These are phyloP conservation scores for Boehmeria nivea DNA, from an alignment of 306 rosid genomes.

Conservation along the genomic window DNA sequence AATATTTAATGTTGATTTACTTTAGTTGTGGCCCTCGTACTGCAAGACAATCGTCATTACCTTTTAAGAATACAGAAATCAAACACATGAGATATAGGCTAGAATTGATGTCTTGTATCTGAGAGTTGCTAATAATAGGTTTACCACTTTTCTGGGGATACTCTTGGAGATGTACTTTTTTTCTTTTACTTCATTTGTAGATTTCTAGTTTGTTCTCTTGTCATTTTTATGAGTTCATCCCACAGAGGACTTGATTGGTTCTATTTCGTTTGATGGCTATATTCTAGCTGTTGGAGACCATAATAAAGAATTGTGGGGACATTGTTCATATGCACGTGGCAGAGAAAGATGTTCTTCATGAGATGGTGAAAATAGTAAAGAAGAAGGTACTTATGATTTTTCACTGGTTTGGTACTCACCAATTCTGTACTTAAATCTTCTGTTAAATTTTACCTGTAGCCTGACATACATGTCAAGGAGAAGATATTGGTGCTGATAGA, in stretches of 20 bases:
- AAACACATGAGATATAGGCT: background rate
- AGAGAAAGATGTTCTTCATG: slow-evolving; percentile 86
- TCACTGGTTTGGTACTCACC: slow-evolving; percentile 17
- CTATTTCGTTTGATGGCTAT: slow-evolving; percentile 33
- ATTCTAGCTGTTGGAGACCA: slow-evolving; percentile 87
- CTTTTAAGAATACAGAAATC: too few relatives aligned
- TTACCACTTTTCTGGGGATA: too few relatives aligned
- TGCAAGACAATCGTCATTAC: background rate
- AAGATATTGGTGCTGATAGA: slow-evolving; percentile 84
- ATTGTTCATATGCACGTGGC: slow-evolving; percentile 98
- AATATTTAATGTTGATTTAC: background rate
- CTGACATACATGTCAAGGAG: slow-evolving; percentile 79
- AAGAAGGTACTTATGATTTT: slow-evolving; percentile 57
- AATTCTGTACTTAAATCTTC: slow-evolving; percentile 20
- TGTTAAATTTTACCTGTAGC: slow-evolving; percentile 51
- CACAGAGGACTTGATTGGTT: slow-evolving; percentile 34
- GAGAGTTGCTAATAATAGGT: background rate
- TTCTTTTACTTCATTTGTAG: background rate
- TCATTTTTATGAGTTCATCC: slow-evolving; percentile 17
- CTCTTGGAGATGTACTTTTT: too few relatives aligned
- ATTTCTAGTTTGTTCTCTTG: background rate
- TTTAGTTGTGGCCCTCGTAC: background rate
- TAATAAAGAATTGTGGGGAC: slow-evolving; percentile 94
- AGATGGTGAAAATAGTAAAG: slow-evolving; percentile 85
- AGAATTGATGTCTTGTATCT: background rate